Conservation (phyloP, 1,139 yeast species). For the Hyphopichia burtonii region DNA sequence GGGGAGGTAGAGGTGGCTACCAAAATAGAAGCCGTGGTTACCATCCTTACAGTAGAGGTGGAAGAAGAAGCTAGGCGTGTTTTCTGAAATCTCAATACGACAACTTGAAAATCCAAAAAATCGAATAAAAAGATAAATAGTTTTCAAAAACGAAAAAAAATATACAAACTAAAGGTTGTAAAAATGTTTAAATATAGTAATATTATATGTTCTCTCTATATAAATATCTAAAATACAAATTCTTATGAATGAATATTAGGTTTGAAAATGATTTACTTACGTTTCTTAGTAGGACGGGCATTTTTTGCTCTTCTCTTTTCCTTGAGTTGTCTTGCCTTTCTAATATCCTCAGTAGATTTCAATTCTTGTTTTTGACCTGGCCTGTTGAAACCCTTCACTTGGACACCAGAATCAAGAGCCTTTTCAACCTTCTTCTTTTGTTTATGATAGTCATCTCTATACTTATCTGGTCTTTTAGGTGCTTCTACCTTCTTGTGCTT, state of each 20-base stretch:
- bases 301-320: constrained; percentile 82
- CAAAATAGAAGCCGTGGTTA: constrained; percentile 23
- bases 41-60: constrained; percentile 34
- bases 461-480: constrained; percentile 86
- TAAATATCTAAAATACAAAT: not conserved
- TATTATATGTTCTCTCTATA: not conserved
- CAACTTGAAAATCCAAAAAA: not conserved
- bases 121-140: not conserved
- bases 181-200: not conserved
- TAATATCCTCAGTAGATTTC: constrained; percentile 68
- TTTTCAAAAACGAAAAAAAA: not conserved
- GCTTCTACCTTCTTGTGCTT: constrained; percentile 75
- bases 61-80: constrained; percentile 16
- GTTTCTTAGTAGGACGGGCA: constrained; percentile 63
- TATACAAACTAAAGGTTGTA: too few species aligned
- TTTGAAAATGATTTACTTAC: constrained; percentile 14
- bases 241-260: not conserved
- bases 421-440: constrained; percentile 82
- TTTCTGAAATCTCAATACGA: too few species aligned
- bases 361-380: constrained; percentile 60
- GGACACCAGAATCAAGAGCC: constrained; percentile 74
- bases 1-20: constrained; percentile 25
- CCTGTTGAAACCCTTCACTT: constrained; percentile 66
- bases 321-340: constrained; percentile 68
- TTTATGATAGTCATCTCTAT: constrained; percentile 79